Evolutionary conservation across 1,284 basidiomycete species (phyloP).

Genomic region (Hymenochaete sp.): DNA sequence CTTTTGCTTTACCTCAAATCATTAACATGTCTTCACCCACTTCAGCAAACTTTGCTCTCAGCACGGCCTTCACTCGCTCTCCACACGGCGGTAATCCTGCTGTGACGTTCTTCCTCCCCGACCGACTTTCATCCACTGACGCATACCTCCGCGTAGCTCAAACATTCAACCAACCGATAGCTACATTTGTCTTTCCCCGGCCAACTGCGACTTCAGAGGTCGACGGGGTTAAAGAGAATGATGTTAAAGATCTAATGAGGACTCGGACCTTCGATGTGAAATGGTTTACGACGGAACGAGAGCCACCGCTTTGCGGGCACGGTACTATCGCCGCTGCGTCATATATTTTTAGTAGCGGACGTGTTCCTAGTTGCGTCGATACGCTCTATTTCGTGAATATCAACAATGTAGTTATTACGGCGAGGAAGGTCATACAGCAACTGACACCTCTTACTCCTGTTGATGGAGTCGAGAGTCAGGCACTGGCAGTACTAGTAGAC

Average conservation of each 20-base stretch:
- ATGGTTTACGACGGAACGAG: conserved; percentile 31
- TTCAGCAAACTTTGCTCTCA: conserved; percentile 26
- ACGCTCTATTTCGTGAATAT: conserved; percentile 31
- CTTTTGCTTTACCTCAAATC: background rate
- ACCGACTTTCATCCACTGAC: conserved; percentile 23
- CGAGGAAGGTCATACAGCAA: conserved; percentile 9
- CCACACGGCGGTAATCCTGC: conserved; percentile 46
- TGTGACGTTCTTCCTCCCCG: conserved; percentile 34
- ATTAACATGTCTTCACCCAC: background rate
- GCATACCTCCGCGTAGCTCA: conserved; percentile 30
- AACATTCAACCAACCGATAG: conserved; percentile 43
- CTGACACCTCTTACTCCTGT: too few relatives aligned
- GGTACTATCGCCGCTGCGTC: conserved; percentile 39
- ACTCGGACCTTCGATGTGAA: conserved; percentile 29
- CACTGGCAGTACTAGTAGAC: too few relatives aligned
- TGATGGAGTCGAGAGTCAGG: too few relatives aligned
- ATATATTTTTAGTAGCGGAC: conserved; percentile 29
- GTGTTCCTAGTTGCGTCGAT: conserved; percentile 24
- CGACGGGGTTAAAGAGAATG: too few relatives aligned
- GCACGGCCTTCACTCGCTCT: conserved; percentile 40
- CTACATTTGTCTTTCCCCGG: conserved; percentile 31
- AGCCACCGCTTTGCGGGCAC: conserved; percentile 41
- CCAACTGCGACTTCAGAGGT: conserved; percentile 20
- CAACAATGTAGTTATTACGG: conserved; percentile 19
- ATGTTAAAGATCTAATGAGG: too few relatives aligned